phyloP scores from a whole-genome alignment of 441 rosid genomes.

The Breynia disticha region DNA sequence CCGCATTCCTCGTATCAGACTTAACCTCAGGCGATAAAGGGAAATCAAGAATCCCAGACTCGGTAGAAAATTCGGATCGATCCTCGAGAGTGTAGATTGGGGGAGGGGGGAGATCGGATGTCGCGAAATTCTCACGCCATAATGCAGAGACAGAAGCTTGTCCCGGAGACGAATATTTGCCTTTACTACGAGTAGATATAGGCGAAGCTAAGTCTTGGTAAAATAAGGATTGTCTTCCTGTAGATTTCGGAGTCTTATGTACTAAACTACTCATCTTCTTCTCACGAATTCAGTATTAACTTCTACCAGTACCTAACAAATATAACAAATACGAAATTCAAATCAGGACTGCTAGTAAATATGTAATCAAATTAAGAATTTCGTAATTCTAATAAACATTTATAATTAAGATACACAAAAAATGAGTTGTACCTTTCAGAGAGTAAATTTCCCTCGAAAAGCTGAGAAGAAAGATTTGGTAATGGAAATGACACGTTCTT shows the following conservation, averaged over 20 bases:
- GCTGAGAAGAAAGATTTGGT: too few relatives aligned
- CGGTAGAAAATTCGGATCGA: conserved; percentile 79
- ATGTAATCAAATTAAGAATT: too few relatives aligned
- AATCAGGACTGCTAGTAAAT: too few relatives aligned
- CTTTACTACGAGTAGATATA: conserved; percentile 58
- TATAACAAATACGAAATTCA: background rate
- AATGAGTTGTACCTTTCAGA: too few relatives aligned
- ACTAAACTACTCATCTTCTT: conserved; percentile 52
- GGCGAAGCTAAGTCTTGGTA: conserved; percentile 88
- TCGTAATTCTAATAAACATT: too few relatives aligned
- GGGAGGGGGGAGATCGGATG: conserved; percentile 90
- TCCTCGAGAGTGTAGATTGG: conserved; percentile 83
- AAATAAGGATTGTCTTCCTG: conserved; percentile 72
- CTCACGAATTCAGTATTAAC: background rate
- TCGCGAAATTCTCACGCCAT: conserved; percentile 80
- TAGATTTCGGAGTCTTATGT: conserved; percentile 56
- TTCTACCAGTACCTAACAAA: background rate
- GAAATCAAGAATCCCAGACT: conserved; percentile 70
- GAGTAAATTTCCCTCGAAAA: too few relatives aligned
- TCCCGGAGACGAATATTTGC: conserved; percentile 64
- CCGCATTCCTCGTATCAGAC: conserved; percentile 49
- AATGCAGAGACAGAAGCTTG: conserved; percentile 88
- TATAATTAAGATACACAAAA: too few relatives aligned
- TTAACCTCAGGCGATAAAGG: conserved; percentile 56
- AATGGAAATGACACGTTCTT: too few relatives aligned